Evolutionary conservation across 805 yeast species (phyloP), one percentile per base, ranked within the genome.

Genomic region (Candida broadrunensis): DNA sequence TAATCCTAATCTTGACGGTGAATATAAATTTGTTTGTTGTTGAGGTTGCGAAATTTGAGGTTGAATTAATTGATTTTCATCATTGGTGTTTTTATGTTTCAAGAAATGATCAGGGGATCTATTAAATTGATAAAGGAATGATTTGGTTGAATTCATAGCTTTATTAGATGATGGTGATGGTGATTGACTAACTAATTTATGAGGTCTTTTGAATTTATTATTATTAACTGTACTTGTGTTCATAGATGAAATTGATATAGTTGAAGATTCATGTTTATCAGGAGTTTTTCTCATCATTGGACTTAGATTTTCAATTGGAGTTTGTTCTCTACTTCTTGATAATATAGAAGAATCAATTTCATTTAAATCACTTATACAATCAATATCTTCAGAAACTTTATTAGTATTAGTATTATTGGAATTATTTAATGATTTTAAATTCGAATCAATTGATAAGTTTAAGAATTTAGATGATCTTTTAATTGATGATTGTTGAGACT

Each of bases 171-270:
- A 54, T 4, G 72, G 73, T 12, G 73, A 67, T 4, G 75, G 75
- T 14, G 68, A 60, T 45, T 70, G 73, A 43, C 73, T 67, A 17
- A 70, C 65, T 37, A 70, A 54, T 41, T 63, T 61, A 47, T 68
- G 75, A 1, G 75, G 75, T 25, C 75, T 53, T 44, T 70, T 70
- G 51, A 67, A 70, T 45, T 67, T 68, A 44, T 63, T 65, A 21
- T 21, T 21, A 21, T 21, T 21, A 6, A 39, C 37, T 20, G 51
- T 15, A 31, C 32, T 29, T 5, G 32, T 29, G 14, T 29, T 29
- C 14, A 25, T 9, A 5, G 32, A 33, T 21, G 38, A 41, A 29
- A 36, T 35, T 26, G 43, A 38, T 20, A 44, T 39, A 6, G 42
- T 32, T 19, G 38, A 25, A 14, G 36, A 31, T 33, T 24, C 7